A percentile compares a stretch with the other conserved stretches of the same genome.
phyloP scores from a whole-genome alignment of 306 rosid genomes.

The Adenanthera pavonina region DNA sequence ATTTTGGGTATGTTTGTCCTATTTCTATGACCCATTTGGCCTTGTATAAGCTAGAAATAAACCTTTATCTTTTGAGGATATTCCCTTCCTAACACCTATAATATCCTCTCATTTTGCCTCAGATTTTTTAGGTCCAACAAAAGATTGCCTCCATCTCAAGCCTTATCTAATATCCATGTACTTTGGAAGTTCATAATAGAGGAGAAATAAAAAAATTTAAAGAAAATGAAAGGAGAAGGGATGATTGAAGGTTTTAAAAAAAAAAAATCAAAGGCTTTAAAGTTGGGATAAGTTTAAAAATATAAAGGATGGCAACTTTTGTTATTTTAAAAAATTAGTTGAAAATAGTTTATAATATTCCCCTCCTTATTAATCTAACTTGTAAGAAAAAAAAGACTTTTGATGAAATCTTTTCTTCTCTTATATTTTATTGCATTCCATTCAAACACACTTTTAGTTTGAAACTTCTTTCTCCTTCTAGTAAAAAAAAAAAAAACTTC shows the following conservation, averaged over 20 bases:
- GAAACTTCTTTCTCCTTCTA: not conserved
- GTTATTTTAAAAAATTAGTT: no score
- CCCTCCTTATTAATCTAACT: no score
- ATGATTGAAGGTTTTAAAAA: not conserved
- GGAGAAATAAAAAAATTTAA: not conserved
- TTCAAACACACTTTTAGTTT: not conserved
- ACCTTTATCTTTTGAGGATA: conserved; percentile 3
- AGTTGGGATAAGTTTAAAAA: not conserved
- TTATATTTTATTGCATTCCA: no score
- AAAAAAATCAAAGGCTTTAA: not conserved
- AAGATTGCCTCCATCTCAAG: not conserved
- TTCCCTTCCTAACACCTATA: not conserved
- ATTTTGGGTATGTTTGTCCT: not conserved
- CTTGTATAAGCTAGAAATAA: not conserved
- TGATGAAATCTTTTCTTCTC: no score
- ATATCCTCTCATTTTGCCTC: not conserved
- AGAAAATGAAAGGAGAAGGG: not conserved
- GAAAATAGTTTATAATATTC: no score
- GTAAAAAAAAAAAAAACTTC: not conserved
- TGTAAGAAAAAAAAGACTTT: no score
- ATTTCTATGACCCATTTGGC: not conserved
- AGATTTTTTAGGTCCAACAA: not conserved
- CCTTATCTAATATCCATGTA: not conserved
- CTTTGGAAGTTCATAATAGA: not conserved
- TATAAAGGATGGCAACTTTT: not conserved